Evolutionary conservation across 306 rosid species (phyloP).

Genomic region (Hippophae gyantsensis): DNA sequence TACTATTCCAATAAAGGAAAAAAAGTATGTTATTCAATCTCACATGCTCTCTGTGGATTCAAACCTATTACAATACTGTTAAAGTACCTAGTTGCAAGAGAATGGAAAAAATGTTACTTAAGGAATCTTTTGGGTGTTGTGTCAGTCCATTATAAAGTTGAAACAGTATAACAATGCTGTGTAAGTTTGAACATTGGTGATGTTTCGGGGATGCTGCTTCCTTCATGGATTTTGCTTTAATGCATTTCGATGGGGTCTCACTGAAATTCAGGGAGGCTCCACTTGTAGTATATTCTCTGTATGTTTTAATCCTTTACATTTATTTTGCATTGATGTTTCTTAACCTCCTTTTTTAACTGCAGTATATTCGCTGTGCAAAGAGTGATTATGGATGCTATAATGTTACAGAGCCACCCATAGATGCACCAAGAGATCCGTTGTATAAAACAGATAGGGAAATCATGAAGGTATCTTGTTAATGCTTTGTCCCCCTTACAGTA

Average conservation of each 20-base stretch:
- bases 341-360: constrained; percentile 17
- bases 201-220: too few relatives aligned
- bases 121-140: too few relatives aligned
- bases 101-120: too few relatives aligned
- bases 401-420: constrained; percentile 92
- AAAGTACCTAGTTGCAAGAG: too few relatives aligned
- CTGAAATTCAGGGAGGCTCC: too few relatives aligned
- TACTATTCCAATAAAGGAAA: background rate
- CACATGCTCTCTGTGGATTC: background rate
- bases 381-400: constrained; percentile 76
- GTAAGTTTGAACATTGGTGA: too few relatives aligned
- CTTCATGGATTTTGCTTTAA: too few relatives aligned
- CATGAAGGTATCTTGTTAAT: constrained; percentile 39
- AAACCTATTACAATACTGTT: background rate
- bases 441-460: constrained; percentile 75
- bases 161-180: too few relatives aligned
- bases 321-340: constrained; percentile 2
- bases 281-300: too few relatives aligned
- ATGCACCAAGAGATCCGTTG: constrained; percentile 85
- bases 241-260: too few relatives aligned
- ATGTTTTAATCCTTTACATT: background rate
- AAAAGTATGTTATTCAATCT: background rate
- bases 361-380: constrained; percentile 83
- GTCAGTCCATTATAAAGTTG: too few relatives aligned
- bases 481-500: background rate